A percentile compares a stretch with the other conserved stretches of the same genome.
Evolutionary conservation across 2,329 filamentous ascomycete genomes (phyloP).

Genomic region (Waltergamsia citrina): DNA sequence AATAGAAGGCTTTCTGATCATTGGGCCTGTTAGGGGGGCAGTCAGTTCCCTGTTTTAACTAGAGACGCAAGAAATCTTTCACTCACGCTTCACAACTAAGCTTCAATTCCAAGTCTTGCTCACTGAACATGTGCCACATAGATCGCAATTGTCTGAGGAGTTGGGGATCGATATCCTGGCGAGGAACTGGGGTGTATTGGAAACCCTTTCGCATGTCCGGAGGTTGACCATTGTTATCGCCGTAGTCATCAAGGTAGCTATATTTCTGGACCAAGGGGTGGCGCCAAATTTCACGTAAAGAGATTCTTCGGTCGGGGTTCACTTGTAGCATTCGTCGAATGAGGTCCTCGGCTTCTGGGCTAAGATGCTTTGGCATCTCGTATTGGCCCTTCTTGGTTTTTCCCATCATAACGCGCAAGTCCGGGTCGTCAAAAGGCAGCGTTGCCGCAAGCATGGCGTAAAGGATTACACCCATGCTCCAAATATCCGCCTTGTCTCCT

Average conservation of each 20-base stretch:
- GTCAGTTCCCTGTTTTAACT: no score
- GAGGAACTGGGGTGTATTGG: constrained; percentile 45
- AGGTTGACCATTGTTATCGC: constrained; percentile 42
- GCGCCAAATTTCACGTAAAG: constrained; percentile 71
- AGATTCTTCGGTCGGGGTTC: constrained; percentile 70
- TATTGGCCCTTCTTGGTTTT: constrained; percentile 52
- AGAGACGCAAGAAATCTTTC: background rate
- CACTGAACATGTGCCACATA: constrained; percentile 80
- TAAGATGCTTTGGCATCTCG: constrained; percentile 53
- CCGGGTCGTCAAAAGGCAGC: constrained; percentile 69
- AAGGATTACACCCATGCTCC: constrained; percentile 86
- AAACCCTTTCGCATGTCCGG: constrained; percentile 52
- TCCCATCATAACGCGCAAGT: constrained; percentile 52
- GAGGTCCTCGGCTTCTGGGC: constrained; percentile 63
- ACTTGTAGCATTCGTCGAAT: constrained; percentile 71
- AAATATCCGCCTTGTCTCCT: constrained; percentile 82
- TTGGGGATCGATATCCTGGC: constrained; percentile 67
- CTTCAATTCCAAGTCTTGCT: constrained; percentile 60
- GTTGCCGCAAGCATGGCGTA: constrained; percentile 79
- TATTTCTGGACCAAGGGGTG: constrained; percentile 85
- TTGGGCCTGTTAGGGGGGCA: constrained; percentile 60
- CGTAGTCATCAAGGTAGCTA: constrained; percentile 61
- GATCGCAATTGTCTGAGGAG: constrained; percentile 79
- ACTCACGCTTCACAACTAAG: constrained; percentile 57
- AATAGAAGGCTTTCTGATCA: constrained; percentile 91